Base-by-base conservation (phyloP, 192 early-diverging fungal species). In the Neocallimastix lanati region DNA sequence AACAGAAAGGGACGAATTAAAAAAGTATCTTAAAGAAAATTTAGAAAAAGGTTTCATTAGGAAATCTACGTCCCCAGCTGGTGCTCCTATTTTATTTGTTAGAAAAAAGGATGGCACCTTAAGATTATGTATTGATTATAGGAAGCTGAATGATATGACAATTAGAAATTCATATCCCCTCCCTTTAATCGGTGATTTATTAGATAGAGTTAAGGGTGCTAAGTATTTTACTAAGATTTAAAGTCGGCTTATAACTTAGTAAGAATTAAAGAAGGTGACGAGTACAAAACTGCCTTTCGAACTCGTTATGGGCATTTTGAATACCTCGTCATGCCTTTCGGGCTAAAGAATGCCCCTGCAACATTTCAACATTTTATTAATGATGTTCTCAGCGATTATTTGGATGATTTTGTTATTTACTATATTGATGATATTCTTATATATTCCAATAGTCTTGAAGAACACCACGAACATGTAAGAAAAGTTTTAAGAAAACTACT, bases 301-400 rank as follows among this genome's bases (percentile, higher is more conserved):
- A 82, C 83, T 3, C 77, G 81, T 0, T 81, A 81, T 2, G 83
- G 85, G 0, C 82, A 80, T 5, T 86, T 78, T 29, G 81, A 87
- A 78, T 87, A 80, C 37, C 58, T 33, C 2, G 82, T 83, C 0
- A 87, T 86, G 85, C 82, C 83, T 0, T 86, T 87, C 28, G 82
- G 86, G 0, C 79, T 87, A 0, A 79, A 67, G 25, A 87, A 87
- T 40, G 82, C 85, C 0, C 86, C 84, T 0, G 86, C 83, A 0
- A 81, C 86, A 0, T 88, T 88, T 28, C 84, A 88, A 80, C 77
- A 79, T 0, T 76, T 87, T 14, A 84, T 87, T 80, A n/a, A 88
- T 35, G 77, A 80, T n/a, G 79, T 87, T 11, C 28, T 88, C 18
- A 28, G 58, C 1, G 82, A 82, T 0, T 33, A 33, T 33, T 33